Conservation (phyloP, 2,329 filamentous ascomycete species). For the Cordyceps tenuipes region DNA sequence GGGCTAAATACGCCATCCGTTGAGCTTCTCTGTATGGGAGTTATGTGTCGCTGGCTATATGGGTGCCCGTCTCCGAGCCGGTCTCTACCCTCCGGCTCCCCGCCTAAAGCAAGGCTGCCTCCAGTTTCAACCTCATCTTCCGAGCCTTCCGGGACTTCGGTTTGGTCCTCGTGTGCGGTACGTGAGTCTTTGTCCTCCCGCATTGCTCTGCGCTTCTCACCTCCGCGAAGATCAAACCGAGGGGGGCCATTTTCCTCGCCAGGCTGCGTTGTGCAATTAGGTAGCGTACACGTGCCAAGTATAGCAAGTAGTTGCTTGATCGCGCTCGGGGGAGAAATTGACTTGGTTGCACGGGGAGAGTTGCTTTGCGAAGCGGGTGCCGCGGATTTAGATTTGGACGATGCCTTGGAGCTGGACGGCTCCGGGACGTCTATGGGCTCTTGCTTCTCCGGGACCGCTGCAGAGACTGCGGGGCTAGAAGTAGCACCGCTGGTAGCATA, state of each 20-base stretch:
- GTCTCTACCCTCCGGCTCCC: constrained; percentile 81
- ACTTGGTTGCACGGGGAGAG: not conserved
- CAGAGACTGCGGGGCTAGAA: constrained; percentile 70
- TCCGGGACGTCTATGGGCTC: constrained; percentile 24
- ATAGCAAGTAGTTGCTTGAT: constrained; percentile 30
- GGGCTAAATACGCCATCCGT: constrained; percentile 48
- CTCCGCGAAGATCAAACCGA: constrained; percentile 75
- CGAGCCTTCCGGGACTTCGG: constrained; percentile 37
- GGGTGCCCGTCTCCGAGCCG: constrained; percentile 39
- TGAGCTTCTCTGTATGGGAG: constrained; percentile 62
- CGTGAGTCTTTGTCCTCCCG: constrained; percentile 60
- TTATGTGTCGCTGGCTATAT: constrained; percentile 55
- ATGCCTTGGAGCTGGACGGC: not conserved
- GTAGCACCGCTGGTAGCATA: constrained; percentile 73
- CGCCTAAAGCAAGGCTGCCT: constrained; percentile 78
- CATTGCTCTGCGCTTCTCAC: constrained; percentile 70
- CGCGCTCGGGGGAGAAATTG: constrained; percentile 11
- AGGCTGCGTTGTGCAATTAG: constrained; percentile 13
- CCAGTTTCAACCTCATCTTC: constrained; percentile 77
- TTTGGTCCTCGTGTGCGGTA: constrained; percentile 39
- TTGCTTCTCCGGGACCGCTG: constrained; percentile 47
- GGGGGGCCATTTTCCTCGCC: constrained; percentile 44
- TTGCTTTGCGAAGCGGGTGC: not conserved
- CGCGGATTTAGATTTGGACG: constrained; percentile 12
- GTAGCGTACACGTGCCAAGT: constrained; percentile 29